Conservation (phyloP, 75 land plant species). For the Chamaecyparis obtusa region DNA sequence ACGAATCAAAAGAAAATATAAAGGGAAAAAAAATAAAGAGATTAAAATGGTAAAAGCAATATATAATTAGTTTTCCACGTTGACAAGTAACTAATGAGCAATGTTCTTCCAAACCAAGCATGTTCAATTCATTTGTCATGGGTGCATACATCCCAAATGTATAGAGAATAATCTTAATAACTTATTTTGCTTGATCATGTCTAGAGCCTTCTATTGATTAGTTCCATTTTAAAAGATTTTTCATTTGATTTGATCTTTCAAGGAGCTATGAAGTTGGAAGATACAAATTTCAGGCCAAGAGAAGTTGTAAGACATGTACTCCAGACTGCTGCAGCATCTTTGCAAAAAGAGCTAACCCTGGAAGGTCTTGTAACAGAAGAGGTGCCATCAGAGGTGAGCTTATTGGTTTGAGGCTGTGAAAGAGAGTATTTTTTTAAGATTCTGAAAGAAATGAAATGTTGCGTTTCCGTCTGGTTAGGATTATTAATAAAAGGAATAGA, state of each 20-base stretch:
- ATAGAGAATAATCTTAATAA: background rate
- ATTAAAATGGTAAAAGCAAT: background rate
- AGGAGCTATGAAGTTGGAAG: slow-evolving; percentile 94
- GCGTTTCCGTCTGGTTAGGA: background rate
- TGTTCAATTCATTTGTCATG: background rate
- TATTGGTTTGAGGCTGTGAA: background rate
- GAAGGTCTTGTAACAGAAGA: slow-evolving; percentile 73
- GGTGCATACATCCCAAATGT: background rate
- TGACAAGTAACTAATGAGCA: background rate
- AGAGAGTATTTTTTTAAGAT: background rate
- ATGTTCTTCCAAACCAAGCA: background rate
- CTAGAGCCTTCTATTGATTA: background rate
- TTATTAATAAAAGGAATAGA: background rate
- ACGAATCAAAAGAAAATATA: background rate
- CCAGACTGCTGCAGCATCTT: slow-evolving; percentile 81
- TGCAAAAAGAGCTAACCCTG: slow-evolving; percentile 60
- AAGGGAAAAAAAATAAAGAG: background rate
- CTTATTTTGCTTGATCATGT: background rate
- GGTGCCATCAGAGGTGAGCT: slow-evolving; percentile 76
- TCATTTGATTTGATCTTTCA: slow-evolving; percentile 12
- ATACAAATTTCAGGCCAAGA: slow-evolving; percentile 81
- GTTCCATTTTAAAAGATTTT: slow-evolving; percentile 1
- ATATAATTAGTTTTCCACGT: background rate
- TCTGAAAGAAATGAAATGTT: background rate
- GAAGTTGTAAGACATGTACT: slow-evolving; percentile 89